A percentile compares a stretch with the other conserved stretches of the same genome.
phyloP scores from a whole-genome alignment of 1,139 yeast genomes.

The Geotrichum candidum region DNA sequence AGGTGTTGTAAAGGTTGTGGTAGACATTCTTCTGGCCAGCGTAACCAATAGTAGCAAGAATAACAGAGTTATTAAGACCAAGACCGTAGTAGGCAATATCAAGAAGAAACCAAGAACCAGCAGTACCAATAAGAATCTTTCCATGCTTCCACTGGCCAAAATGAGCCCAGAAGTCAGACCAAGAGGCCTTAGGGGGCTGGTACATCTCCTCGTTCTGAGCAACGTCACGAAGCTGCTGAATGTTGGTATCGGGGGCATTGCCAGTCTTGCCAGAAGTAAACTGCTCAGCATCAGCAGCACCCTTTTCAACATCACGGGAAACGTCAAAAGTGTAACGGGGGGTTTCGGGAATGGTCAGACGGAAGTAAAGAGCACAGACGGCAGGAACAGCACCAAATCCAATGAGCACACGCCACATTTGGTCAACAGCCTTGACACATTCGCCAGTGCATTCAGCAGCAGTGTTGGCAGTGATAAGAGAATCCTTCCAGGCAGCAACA shows the following conservation, averaged over 20 bases:
- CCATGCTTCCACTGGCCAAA: slow-evolving; percentile 82
- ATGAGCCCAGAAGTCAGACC: slow-evolving; percentile 43
- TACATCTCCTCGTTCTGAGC: slow-evolving; percentile 30
- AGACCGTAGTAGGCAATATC: slow-evolving; percentile 93
- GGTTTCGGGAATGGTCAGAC: slow-evolving; percentile 90
- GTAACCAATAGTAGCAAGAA: slow-evolving; percentile 80
- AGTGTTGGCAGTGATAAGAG: slow-evolving; percentile 64
- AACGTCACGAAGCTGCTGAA: slow-evolving; percentile 27
- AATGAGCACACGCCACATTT: slow-evolving; percentile 85
- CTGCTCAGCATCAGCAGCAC: slow-evolving; percentile 52
- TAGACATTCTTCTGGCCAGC: slow-evolving; percentile 65
- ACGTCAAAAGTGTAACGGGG: slow-evolving; percentile 83
- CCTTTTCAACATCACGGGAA: slow-evolving; percentile 56
- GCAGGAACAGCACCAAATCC: slow-evolving; percentile 93
- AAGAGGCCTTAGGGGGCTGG: slow-evolving; percentile 45
- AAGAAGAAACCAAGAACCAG: slow-evolving; percentile 92
- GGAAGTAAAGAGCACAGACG: slow-evolving; percentile 69
- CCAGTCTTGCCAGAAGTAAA: slow-evolving; percentile 45
- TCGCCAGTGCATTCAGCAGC: slow-evolving; percentile 50
- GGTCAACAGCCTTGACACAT: slow-evolving; percentile 76
- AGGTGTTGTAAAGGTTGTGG: slow-evolving; percentile 54
- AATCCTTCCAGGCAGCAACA: slow-evolving; percentile 37
- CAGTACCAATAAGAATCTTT: slow-evolving; percentile 83
- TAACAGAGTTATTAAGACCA: slow-evolving; percentile 75
- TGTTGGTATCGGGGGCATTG: slow-evolving; percentile 35